These are phyloP conservation scores for Coriolopsis trogii DNA, from an alignment of 1,284 basidiomycete genomes.

Conservation along the genomic window DNA sequence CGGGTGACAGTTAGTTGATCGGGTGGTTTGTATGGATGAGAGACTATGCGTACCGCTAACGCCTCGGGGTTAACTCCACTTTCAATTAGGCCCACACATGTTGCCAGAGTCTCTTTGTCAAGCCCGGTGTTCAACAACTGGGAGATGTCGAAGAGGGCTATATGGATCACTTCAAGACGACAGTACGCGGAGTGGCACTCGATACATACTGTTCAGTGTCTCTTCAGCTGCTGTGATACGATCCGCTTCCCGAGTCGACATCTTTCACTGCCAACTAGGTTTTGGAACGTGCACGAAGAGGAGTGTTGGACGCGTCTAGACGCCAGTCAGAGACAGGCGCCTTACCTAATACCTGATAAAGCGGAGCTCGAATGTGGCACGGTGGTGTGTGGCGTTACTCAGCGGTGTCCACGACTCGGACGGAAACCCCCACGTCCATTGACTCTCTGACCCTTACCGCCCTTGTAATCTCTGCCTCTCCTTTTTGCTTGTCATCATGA, in stretches of 20 bases:
- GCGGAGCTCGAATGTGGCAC: slow-evolving; percentile 11
- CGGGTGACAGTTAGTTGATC: neutral
- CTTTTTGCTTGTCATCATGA: slow-evolving; percentile 30
- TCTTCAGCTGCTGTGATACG: slow-evolving; percentile 75
- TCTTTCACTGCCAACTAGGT: too few relatives aligned
- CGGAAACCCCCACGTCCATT: slow-evolving; percentile 7
- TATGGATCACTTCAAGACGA: neutral
- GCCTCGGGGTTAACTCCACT: slow-evolving; percentile 86
- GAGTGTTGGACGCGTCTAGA: too few relatives aligned
- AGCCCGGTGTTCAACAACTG: slow-evolving; percentile 82
- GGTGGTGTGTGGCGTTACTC: slow-evolving; percentile 20
- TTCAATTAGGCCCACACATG: slow-evolving; percentile 84
- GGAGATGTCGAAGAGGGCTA: slow-evolving; percentile 82
- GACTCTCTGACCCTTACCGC: slow-evolving; percentile 1
- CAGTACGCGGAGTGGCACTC: slow-evolving; percentile 1
- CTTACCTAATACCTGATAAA: too few relatives aligned
- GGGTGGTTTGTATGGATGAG: neutral
- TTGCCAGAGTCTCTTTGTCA: slow-evolving; percentile 81
- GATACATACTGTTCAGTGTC: slow-evolving; percentile 73
- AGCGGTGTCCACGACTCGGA: slow-evolving; percentile 13
- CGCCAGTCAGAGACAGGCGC: too few relatives aligned
- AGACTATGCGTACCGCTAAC: slow-evolving; percentile 74
- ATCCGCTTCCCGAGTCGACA: slow-evolving; percentile 55
- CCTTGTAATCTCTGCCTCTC: slow-evolving; percentile 2
- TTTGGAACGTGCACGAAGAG: too few relatives aligned